phyloP scores from a whole-genome alignment of 2,329 filamentous ascomycete genomes.

The Xylogone sp. region DNA sequence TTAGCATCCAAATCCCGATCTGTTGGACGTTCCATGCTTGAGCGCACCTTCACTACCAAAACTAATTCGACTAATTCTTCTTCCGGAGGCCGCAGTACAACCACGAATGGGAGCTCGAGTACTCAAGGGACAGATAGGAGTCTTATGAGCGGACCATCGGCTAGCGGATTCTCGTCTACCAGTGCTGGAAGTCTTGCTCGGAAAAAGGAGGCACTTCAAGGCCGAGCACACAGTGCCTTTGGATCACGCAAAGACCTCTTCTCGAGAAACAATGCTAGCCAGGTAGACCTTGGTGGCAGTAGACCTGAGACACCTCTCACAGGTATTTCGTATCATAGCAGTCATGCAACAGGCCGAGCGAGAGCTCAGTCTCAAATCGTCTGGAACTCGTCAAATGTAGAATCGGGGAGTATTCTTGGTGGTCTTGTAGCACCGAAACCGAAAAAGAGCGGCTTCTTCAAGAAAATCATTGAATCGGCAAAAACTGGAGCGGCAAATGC shows the following conservation, averaged over 20 bases:
- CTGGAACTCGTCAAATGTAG: constrained; percentile 48
- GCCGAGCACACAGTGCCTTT: constrained; percentile 60
- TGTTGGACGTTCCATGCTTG: constrained; percentile 64
- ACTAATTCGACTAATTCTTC: constrained; percentile 80
- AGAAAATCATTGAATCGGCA: constrained; percentile 89
- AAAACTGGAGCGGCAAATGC: constrained; percentile 92
- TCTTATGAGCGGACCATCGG: constrained; percentile 90
- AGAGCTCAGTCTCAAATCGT: constrained; percentile 62
- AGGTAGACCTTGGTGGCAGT: constrained; percentile 38
- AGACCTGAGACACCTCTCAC: constrained; percentile 65
- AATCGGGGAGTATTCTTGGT: constrained; percentile 69
- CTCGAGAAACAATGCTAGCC: constrained; percentile 19
- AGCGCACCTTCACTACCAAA: constrained; percentile 82
- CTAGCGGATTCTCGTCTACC: constrained; percentile 86
- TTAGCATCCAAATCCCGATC: constrained; percentile 49
- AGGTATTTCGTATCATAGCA: constrained; percentile 86
- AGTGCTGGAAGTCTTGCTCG: constrained; percentile 91
- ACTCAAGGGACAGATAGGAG: constrained; percentile 79
- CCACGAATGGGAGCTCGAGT: constrained; percentile 61
- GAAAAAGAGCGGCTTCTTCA: constrained; percentile 88
- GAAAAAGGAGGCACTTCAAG: constrained; percentile 50
- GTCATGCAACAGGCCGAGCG: constrained; percentile 57
- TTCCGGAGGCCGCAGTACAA: constrained; percentile 63
- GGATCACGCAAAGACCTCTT: constrained; percentile 49
- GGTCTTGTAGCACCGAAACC: constrained; percentile 73